A percentile compares a stretch with the other conserved stretches of the same genome.
phyloP scores from a whole-genome alignment of 192 early-diverging fungal genomes.

The Rhizophlyctis rosea region DNA sequence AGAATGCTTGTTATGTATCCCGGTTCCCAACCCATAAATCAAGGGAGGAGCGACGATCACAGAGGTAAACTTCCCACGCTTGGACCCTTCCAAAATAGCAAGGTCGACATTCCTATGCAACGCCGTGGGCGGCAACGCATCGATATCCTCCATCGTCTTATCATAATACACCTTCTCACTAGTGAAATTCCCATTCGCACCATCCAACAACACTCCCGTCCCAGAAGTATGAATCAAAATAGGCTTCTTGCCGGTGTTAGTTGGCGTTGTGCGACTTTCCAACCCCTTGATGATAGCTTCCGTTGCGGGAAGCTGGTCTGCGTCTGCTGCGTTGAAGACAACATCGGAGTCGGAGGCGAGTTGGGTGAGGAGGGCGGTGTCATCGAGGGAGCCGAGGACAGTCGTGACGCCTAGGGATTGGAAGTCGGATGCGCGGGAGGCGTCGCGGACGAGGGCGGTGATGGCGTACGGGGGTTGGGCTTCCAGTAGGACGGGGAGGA shows the following conservation, averaged over 20 bases:
- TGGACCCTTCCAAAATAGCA: conserved; percentile 14
- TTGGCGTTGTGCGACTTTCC: neutral
- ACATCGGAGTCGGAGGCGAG: conserved; percentile 15
- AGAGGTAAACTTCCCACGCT: conserved; percentile 11
- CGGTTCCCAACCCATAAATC: conserved; percentile 27
- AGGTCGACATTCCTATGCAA: conserved; percentile 36
- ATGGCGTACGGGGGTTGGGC: conserved; percentile 4
- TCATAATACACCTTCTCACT: conserved; percentile 14
- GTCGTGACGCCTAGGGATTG: neutral
- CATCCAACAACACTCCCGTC: conserved; percentile 33
- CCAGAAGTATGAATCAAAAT: conserved; percentile 27
- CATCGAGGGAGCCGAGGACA: neutral
- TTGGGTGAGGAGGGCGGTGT: neutral
- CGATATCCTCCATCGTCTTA: conserved; percentile 1
- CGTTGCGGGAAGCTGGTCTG: conserved; percentile 27
- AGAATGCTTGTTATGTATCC: conserved; percentile 24
- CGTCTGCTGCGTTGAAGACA: conserved; percentile 36
- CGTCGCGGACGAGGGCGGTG: conserved; percentile 18
- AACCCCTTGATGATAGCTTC: conserved; percentile 29
- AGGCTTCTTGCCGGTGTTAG: neutral
- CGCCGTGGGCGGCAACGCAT: conserved; percentile 18
- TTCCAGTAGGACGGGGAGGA: conserved; percentile 14
- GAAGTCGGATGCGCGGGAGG: neutral
- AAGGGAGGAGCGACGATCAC: conserved; percentile 30
- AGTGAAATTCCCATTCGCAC: neutral